Percentiles rank a stretch among this genome's conserved stretches.
These are phyloP conservation scores for Tetrapisispora pingtungensis DNA, from an alignment of 805 yeast species.

Conservation along the genomic window DNA sequence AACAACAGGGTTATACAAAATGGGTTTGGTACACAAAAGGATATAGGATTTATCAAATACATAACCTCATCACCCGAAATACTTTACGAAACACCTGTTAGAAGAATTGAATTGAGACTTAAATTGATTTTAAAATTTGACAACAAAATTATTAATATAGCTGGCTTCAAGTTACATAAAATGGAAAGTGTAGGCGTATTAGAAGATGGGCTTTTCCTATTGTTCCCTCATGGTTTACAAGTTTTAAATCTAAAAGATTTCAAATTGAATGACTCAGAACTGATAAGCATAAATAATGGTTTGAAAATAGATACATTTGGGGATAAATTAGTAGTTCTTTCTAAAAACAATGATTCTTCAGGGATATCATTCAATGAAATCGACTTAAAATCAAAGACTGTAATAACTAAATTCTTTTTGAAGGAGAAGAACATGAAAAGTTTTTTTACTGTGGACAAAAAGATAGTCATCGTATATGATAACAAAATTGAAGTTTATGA, in stretches of 20 bases:
- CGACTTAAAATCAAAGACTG: background rate
- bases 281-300: conserved; percentile 18
- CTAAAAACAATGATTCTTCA: conserved; percentile 3
- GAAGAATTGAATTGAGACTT: conserved; percentile 23
- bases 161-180: conserved; percentile 17
- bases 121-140: conserved; percentile 28
- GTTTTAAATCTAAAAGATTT: conserved; percentile 20
- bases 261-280: conserved; percentile 17
- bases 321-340: conserved; percentile 15
- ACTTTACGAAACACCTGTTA: conserved; percentile 25
- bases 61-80: conserved; percentile 14
- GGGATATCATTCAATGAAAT: background rate
- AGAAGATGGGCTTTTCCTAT: conserved; percentile 21
- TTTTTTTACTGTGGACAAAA: background rate
- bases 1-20: conserved; percentile 27
- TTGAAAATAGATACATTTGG: conserved; percentile 11
- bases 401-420: background rate
- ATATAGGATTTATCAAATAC: conserved; percentile 22
- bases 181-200: conserved; percentile 1
- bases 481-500: background rate
- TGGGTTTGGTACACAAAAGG: conserved; percentile 26
- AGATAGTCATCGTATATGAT: background rate
- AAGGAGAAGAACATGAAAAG: too few relatives aligned
- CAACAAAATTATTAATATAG: conserved; percentile 19
- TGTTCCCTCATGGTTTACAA: conserved; percentile 27